These are phyloP conservation scores for Dorcoceras hygrometricum DNA, from an alignment of 257 asterid genomes.

Conservation along the genomic window DNA sequence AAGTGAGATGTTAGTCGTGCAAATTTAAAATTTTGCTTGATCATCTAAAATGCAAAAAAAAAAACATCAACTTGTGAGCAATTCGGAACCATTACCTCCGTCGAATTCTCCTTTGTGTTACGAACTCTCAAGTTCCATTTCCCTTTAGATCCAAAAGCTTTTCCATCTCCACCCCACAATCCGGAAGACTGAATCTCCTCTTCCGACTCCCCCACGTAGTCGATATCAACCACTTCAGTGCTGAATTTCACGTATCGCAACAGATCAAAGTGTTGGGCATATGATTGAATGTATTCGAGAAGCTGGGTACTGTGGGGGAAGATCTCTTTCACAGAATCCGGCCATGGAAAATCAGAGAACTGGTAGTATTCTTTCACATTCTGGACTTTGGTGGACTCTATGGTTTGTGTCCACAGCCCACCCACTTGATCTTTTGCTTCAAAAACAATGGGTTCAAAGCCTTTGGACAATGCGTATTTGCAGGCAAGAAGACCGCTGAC, in stretches of 20 bases:
- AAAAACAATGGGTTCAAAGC: slow-evolving; percentile 45
- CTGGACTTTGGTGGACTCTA: slow-evolving; percentile 52
- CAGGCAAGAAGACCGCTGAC: slow-evolving; percentile 69
- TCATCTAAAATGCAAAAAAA: background rate
- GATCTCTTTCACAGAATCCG: slow-evolving; percentile 36
- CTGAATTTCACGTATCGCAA: slow-evolving; percentile 36
- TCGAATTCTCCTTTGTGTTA: slow-evolving; percentile 15
- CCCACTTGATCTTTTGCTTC: slow-evolving; percentile 45
- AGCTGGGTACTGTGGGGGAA: slow-evolving; percentile 33
- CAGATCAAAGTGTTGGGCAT: slow-evolving; percentile 43
- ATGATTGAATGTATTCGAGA: slow-evolving; percentile 40
- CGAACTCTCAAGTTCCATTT: slow-evolving; percentile 55
- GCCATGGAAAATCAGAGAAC: slow-evolving; percentile 70
- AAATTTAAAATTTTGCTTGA: no score
- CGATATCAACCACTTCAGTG: slow-evolving; percentile 37
- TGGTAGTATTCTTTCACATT: slow-evolving; percentile 26
- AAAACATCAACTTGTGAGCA: background rate
- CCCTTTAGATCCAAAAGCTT: slow-evolving; percentile 57
- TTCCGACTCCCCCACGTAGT: slow-evolving; percentile 44
- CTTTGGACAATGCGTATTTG: slow-evolving; percentile 43
- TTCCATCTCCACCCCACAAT: slow-evolving; percentile 27
- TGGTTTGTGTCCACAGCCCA: slow-evolving; percentile 58
- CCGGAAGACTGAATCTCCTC: slow-evolving; percentile 45
- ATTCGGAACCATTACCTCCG: slow-evolving; percentile 27
- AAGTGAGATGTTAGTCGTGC: no score